Evolutionary conservation across 805 yeast genomes (phyloP).

Genomic region (Metschnikowia santaceciliae): DNA sequence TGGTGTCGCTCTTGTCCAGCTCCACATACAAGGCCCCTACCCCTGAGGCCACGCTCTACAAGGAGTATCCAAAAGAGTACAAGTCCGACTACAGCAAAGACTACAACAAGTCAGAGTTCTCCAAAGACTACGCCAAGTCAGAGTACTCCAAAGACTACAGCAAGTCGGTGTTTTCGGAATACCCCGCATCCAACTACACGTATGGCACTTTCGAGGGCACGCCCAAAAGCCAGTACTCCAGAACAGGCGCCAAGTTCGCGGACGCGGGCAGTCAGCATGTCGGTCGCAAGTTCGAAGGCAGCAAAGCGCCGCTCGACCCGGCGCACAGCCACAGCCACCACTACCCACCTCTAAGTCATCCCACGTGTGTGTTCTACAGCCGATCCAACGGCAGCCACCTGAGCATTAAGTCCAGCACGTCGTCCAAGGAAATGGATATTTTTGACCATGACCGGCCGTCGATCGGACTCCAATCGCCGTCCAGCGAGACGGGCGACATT

Average conservation of each 20-base stretch:
- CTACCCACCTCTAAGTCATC: conserved; percentile 9
- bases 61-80: not conserved
- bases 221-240: not conserved
- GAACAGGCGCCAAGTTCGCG: not conserved
- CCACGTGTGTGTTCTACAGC: conserved; percentile 6
- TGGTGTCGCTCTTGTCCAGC: conserved; percentile 7
- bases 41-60: not conserved
- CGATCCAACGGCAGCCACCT: conserved; percentile 23
- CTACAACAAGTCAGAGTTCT: not conserved
- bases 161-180: conserved; percentile 6
- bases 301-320: conserved; percentile 6
- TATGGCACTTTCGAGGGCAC: not conserved
- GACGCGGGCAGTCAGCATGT: conserved; percentile 1
- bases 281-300: not conserved
- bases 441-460: conserved; percentile 25
- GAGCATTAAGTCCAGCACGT: conserved; percentile 24
- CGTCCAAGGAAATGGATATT: conserved; percentile 19
- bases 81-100: not conserved
- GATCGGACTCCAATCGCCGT: conserved; percentile 29
- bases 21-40: conserved; percentile 1
- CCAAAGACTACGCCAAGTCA: not conserved
- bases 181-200: conserved; percentile 6
- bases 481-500: conserved; percentile 2
- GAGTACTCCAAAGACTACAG: not conserved
- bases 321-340: conserved; percentile 10